These are phyloP conservation scores for Xerocomus spinulosus DNA, from an alignment of 768 basidiomycete genomes.

Conservation along the genomic window DNA sequence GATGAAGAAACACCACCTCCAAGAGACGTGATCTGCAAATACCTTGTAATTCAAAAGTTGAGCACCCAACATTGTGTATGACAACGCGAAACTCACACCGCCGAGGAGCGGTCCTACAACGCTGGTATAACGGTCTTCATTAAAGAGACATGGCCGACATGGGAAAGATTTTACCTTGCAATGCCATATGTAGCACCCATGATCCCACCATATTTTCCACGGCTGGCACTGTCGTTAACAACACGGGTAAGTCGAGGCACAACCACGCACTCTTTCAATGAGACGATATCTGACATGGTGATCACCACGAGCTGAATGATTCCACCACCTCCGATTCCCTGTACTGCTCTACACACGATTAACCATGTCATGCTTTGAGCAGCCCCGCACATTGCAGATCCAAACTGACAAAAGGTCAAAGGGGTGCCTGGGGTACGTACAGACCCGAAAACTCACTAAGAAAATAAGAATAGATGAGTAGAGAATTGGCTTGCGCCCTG, in stretches of 20 bases:
- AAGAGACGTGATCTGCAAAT: constrained; percentile 69
- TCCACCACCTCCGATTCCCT: constrained; percentile 79
- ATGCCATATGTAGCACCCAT: constrained; percentile 77
- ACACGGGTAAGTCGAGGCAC: not conserved
- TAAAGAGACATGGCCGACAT: not conserved
- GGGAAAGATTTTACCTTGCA: constrained; percentile 34
- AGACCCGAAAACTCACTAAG: constrained; percentile 41
- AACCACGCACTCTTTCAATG: constrained; percentile 59
- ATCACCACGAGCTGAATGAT: constrained; percentile 73
- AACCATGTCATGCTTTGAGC: constrained; percentile 77
- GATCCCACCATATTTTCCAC: constrained; percentile 71
- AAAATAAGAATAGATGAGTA: constrained; percentile 64
- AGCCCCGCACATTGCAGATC: constrained; percentile 75
- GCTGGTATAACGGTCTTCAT: constrained; percentile 24
- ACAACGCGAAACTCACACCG: constrained; percentile 46
- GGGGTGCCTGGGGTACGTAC: not conserved
- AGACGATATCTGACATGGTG: constrained; percentile 77
- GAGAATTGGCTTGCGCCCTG: constrained; percentile 67
- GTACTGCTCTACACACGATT: constrained; percentile 68
- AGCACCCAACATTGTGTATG: not conserved
- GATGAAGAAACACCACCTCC: constrained; percentile 85
- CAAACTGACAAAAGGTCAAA: constrained; percentile 40
- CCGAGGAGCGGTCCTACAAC: constrained; percentile 78
- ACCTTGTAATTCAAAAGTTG: constrained; percentile 34
- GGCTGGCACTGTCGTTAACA: constrained; percentile 34